Evolutionary conservation across 441 rosid genomes (phyloP).

Genomic region (Kokia cookei): DNA sequence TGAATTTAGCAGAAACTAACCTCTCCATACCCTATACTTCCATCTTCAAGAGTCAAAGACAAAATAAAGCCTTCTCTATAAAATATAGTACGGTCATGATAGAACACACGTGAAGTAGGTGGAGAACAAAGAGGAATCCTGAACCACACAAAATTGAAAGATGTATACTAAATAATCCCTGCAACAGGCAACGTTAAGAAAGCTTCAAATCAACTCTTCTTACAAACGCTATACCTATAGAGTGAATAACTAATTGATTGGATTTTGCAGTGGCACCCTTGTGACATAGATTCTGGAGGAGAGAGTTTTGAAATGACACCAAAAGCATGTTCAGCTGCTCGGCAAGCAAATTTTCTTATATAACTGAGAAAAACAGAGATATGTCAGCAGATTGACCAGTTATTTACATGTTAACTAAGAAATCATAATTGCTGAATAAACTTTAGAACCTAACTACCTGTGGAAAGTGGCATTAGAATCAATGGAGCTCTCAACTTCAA

Average conservation of each 20-base stretch:
- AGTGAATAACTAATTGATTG: slow-evolving; percentile 53
- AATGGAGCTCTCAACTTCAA: slow-evolving; percentile 90
- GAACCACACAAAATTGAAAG: slow-evolving; percentile 18
- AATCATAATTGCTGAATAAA: slow-evolving; percentile 1
- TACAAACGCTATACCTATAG: slow-evolving; percentile 53
- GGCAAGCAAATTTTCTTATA: slow-evolving; percentile 52
- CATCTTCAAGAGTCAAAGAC: slow-evolving; percentile 79
- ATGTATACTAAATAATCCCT: background rate
- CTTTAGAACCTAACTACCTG: slow-evolving; percentile 40
- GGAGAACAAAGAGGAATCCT: slow-evolving; percentile 72
- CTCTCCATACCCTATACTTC: slow-evolving; percentile 85
- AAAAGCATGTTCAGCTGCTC: slow-evolving; percentile 54
- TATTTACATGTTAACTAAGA: background rate
- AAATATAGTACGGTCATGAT: slow-evolving; percentile 28
- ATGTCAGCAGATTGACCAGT: slow-evolving; percentile 22
- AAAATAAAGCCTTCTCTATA: slow-evolving; percentile 79
- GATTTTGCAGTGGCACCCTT: slow-evolving; percentile 37
- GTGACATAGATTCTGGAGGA: slow-evolving; percentile 27
- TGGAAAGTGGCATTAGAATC: slow-evolving; percentile 67
- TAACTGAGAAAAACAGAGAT: slow-evolving; percentile 38
- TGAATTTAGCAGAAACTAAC: slow-evolving; percentile 32
- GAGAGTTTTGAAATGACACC: slow-evolving; percentile 38
- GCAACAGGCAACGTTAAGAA: background rate
- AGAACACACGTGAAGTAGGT: slow-evolving; percentile 46
- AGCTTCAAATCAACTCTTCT: slow-evolving; percentile 1